A percentile compares a stretch with the other conserved stretches of the same genome.
phyloP scores from a whole-genome alignment of 257 asterid species.

The Lavandula angustifolia region DNA sequence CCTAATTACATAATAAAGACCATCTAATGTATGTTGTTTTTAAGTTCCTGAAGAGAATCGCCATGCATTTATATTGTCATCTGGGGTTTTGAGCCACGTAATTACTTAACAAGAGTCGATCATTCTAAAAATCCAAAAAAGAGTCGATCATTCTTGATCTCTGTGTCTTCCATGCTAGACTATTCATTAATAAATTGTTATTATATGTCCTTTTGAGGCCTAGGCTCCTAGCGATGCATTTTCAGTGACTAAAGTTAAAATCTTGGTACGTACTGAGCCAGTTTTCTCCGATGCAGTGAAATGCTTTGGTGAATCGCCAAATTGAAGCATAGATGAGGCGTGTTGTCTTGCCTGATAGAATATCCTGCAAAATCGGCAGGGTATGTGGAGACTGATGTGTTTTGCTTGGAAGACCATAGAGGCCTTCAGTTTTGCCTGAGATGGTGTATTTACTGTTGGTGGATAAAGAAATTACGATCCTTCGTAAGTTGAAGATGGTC shows the following conservation, averaged over 20 bases:
- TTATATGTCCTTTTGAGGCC: background rate
- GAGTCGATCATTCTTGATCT: conserved; percentile 11
- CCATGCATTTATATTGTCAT: background rate
- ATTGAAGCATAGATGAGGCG: conserved; percentile 46
- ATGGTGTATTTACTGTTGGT: conserved; percentile 53
- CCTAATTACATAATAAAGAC: background rate
- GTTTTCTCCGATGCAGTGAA: conserved; percentile 37
- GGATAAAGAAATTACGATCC: conserved; percentile 49
- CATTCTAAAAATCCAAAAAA: background rate
- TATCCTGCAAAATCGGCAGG: conserved; percentile 44
- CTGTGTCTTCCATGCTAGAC: background rate
- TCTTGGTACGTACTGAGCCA: conserved; percentile 18
- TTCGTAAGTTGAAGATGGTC: conserved; percentile 47
- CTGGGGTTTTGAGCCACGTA: background rate
- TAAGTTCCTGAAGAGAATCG: conserved; percentile 1
- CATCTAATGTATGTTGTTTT: background rate
- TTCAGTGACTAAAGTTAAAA: background rate
- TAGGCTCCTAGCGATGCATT: background rate
- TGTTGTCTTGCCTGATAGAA: conserved; percentile 39
- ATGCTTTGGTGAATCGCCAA: conserved; percentile 46
- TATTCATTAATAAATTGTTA: background rate
- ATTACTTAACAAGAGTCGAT: background rate
- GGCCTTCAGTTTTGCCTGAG: conserved; percentile 40
- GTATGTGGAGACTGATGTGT: conserved; percentile 39
- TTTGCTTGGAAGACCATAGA: conserved; percentile 45